Evolutionary conservation across 805 yeast genomes (phyloP).

Genomic region (Starmerella stellata): DNA sequence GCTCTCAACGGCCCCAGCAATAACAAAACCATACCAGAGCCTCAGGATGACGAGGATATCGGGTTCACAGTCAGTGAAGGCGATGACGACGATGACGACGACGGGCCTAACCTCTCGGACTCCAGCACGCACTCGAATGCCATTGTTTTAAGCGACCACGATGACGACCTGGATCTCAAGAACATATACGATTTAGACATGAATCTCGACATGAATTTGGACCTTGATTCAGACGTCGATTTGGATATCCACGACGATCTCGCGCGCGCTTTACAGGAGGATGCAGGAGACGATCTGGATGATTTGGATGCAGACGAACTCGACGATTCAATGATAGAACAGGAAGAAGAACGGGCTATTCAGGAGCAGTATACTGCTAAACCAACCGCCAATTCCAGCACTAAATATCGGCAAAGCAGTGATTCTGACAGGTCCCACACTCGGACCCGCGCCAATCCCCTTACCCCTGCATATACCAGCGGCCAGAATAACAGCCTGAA

Average conservation of each 20-base stretch:
- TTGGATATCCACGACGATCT: slow-evolving; percentile 31
- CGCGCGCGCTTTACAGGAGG: slow-evolving; percentile 17
- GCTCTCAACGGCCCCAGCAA: neutral
- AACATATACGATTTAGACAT: slow-evolving; percentile 29
- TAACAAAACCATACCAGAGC: neutral
- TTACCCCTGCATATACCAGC: too few species aligned
- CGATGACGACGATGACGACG: slow-evolving; percentile 35
- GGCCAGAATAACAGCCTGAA: too few species aligned
- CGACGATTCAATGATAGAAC: slow-evolving; percentile 23
- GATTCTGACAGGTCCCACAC: too few species aligned
- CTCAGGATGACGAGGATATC: neutral
- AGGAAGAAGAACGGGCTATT: slow-evolving; percentile 27
- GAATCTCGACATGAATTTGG: slow-evolving; percentile 25
- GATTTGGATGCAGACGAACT: slow-evolving; percentile 18
- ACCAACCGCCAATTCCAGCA: too few species aligned
- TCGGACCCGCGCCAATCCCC: neutral
- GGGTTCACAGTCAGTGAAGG: slow-evolving; percentile 34
- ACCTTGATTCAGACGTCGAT: slow-evolving; percentile 16
- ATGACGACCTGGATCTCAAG: slow-evolving; percentile 41
- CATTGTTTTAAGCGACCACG: slow-evolving; percentile 17
- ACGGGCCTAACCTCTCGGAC: slow-evolving; percentile 5
- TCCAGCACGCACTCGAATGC: slow-evolving; percentile 9
- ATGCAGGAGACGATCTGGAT: slow-evolving; percentile 8
- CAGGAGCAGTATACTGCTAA: slow-evolving; percentile 14
- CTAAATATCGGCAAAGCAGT: too few species aligned